Evolutionary conservation across 768 basidiomycete species (phyloP).

Genomic region (Solioccasus polychromus): DNA sequence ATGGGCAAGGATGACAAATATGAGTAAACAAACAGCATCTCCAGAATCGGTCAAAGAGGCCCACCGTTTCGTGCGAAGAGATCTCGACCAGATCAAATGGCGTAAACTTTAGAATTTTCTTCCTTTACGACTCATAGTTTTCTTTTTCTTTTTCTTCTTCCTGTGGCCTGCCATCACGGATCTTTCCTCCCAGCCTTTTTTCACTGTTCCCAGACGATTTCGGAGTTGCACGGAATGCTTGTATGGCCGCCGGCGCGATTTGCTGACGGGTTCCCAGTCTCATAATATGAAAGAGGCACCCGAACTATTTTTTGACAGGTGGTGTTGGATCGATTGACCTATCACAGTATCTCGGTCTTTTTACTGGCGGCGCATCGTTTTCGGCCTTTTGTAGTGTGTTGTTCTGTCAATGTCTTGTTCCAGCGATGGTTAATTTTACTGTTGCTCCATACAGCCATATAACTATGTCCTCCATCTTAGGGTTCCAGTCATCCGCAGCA

Average conservation of each 20-base stretch:
- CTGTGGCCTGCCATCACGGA: neutral
- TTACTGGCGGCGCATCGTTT: slow-evolving; percentile 7
- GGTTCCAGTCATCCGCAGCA: too few species aligned
- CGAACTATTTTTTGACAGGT: slow-evolving; percentile 11
- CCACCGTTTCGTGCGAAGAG: slow-evolving; percentile 7
- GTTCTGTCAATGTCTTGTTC: slow-evolving; percentile 10
- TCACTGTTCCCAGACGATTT: too few species aligned
- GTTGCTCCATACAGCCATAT: slow-evolving; percentile 7
- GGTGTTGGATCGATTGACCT: slow-evolving; percentile 1
- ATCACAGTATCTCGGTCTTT: neutral
- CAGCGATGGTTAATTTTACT: neutral
- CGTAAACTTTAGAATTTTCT: slow-evolving; percentile 7
- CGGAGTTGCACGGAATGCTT: slow-evolving; percentile 8
- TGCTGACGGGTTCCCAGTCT: slow-evolving; percentile 5
- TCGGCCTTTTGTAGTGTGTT: slow-evolving; percentile 4
- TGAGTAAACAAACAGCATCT: slow-evolving; percentile 21
- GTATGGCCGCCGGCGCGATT: slow-evolving; percentile 9
- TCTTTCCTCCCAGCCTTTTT: too few species aligned
- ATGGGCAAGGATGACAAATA: slow-evolving; percentile 16
- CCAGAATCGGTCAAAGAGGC: neutral
- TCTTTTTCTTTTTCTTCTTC: neutral
- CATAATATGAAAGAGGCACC: neutral
- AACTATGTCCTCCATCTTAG: too few species aligned
- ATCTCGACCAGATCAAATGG: slow-evolving; percentile 15
- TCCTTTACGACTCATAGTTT: neutral